Conservation (phyloP, 139 green algal genomes). For the Pycnococcus provasolii region DNA sequence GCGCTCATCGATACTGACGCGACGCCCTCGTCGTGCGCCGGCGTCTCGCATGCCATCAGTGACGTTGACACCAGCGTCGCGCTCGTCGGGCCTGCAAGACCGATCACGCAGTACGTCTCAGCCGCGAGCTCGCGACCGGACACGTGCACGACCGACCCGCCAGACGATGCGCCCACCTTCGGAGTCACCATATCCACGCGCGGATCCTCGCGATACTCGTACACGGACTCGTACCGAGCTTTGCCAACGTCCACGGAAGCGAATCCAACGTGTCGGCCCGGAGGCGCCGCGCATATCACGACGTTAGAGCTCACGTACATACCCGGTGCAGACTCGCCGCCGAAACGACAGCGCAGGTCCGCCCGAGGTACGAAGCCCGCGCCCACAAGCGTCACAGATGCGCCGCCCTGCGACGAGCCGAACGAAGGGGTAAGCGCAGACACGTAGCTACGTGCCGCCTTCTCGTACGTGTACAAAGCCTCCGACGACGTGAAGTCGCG, state of each 20-base stretch:
- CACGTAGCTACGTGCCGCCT: background rate
- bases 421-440: background rate
- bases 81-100: background rate
- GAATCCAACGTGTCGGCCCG: background rate
- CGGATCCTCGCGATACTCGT: background rate
- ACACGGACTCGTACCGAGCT: background rate
- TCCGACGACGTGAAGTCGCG: background rate
- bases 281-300: background rate
- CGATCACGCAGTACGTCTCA: background rate
- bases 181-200: background rate
- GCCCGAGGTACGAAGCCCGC: background rate
- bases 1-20: background rate
- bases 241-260: background rate
- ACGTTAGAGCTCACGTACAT: background rate
- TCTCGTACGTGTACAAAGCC: background rate
- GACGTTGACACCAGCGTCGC: background rate
- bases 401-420: background rate
- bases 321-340: background rate
- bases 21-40: background rate
- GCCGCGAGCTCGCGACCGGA: background rate
- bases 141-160: background rate
- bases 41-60: conserved; percentile 1
- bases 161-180: background rate
- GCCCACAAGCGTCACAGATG: background rate
- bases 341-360: background rate